Evolutionary conservation across 2,329 filamentous ascomycete genomes (phyloP).

Genomic region (Trichoderma atrobrunneum): DNA sequence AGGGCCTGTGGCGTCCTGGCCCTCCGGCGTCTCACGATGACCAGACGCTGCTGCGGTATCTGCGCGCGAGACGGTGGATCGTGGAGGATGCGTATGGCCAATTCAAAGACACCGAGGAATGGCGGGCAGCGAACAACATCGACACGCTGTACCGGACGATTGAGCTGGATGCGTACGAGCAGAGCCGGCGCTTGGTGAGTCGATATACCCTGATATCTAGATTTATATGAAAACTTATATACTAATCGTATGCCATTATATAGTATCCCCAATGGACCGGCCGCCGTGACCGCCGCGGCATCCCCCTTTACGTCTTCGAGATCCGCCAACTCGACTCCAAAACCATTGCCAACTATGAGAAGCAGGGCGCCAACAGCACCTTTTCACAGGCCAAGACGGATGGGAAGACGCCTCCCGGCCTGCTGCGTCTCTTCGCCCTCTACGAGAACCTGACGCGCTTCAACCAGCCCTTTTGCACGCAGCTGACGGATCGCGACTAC

Average conservation of each 20-base stretch:
- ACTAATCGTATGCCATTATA: not conserved
- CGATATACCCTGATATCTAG: not conserved
- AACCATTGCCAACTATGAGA: slow-evolving; percentile 76
- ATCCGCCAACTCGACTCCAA: slow-evolving; percentile 80
- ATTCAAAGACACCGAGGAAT: slow-evolving; percentile 85
- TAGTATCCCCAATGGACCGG: slow-evolving; percentile 96
- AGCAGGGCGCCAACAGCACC: slow-evolving; percentile 53
- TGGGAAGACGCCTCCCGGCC: slow-evolving; percentile 66
- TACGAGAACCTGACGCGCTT: slow-evolving; percentile 93
- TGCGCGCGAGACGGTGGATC: slow-evolving; percentile 80
- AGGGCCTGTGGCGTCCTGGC: slow-evolving; percentile 60
- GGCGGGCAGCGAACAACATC: slow-evolving; percentile 76
- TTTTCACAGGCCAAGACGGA: slow-evolving; percentile 62
- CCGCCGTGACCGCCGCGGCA: slow-evolving; percentile 82
- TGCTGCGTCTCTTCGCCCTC: slow-evolving; percentile 83
- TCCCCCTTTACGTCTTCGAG: slow-evolving; percentile 88
- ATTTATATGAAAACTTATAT: not conserved
- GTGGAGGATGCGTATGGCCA: slow-evolving; percentile 75
- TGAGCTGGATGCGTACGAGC: slow-evolving; percentile 79
- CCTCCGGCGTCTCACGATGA: slow-evolving; percentile 67
- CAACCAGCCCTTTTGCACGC: slow-evolving; percentile 78
- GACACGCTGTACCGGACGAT: slow-evolving; percentile 82
- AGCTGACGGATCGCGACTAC: slow-evolving; percentile 67
- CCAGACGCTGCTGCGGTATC: slow-evolving; percentile 73
- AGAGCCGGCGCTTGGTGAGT: slow-evolving; percentile 68